phyloP scores from a whole-genome alignment of 352 stramenopile genomes.

The Phytophthora sp. region DNA sequence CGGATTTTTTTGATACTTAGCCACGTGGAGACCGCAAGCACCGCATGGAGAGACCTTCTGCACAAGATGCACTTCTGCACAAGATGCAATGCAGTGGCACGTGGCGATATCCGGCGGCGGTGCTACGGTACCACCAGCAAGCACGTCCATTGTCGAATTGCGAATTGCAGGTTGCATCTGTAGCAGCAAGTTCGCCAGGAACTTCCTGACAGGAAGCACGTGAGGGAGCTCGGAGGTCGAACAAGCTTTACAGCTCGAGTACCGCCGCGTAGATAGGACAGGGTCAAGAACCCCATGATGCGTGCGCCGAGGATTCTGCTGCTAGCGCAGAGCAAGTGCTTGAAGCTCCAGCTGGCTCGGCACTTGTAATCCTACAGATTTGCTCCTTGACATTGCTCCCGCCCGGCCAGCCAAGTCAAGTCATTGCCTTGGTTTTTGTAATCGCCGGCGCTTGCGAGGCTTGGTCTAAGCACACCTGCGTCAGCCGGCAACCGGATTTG shows the following conservation, averaged over 20 bases:
- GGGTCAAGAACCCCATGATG: conserved; percentile 15
- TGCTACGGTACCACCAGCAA: background rate
- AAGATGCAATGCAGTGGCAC: conserved; percentile 1
- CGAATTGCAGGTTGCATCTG: too few species aligned
- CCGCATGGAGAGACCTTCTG: background rate
- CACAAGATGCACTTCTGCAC: background rate
- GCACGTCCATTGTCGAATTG: conserved; percentile 1
- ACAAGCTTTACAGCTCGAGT: background rate
- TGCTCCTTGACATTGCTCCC: conserved; percentile 19
- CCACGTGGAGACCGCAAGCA: conserved; percentile 1
- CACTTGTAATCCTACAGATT: conserved; percentile 28
- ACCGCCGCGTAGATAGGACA: conserved; percentile 3
- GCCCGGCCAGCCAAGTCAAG: conserved; percentile 1
- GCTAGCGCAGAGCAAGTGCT: conserved; percentile 24
- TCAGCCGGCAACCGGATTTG: conserved; percentile 14
- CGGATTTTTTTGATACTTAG: background rate
- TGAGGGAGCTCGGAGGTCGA: background rate
- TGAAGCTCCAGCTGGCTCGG: conserved; percentile 23
- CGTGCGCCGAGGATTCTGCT: conserved; percentile 20
- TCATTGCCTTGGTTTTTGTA: background rate
- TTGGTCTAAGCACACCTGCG: background rate
- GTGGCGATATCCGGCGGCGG: background rate
- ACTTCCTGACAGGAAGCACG: background rate
- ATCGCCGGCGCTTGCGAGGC: background rate
- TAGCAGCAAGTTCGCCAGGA: too few species aligned